These are phyloP conservation scores for Yamadazyma nakazawae DNA, from an alignment of 805 yeast species.

Conservation along the genomic window DNA sequence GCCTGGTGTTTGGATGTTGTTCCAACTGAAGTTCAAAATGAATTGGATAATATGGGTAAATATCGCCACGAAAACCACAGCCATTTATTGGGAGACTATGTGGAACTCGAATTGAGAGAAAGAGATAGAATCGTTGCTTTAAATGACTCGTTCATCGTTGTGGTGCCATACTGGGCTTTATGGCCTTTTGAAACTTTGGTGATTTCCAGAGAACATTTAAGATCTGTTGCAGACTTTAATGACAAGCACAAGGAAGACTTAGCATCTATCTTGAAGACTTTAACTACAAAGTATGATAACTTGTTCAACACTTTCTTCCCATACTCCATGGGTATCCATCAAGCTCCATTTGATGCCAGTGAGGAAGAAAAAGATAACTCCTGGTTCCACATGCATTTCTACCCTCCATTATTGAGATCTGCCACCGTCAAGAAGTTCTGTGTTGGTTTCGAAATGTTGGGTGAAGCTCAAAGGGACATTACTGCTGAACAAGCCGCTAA, in stretches of 20 bases:
- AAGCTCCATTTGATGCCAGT: constrained; percentile 55
- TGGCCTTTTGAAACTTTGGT: constrained; percentile 80
- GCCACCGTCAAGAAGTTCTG: constrained; percentile 74
- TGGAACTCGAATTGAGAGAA: constrained; percentile 49
- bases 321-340: constrained; percentile 80
- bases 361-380: constrained; percentile 40
- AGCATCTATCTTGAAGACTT: constrained; percentile 48
- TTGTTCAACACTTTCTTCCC: constrained; percentile 69
- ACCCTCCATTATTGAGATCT: constrained; percentile 71
- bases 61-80: constrained; percentile 41
- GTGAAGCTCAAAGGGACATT: constrained; percentile 68
- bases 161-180: constrained; percentile 79
- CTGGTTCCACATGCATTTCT: constrained; percentile 71
- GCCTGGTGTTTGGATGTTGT: constrained; percentile 68
- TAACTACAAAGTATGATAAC: constrained; percentile 69
- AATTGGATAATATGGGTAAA: constrained; percentile 47
- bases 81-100: constrained; percentile 63
- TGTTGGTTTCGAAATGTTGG: constrained; percentile 69
- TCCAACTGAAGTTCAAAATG: constrained; percentile 65
- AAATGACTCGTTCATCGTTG: constrained; percentile 61
- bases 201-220: constrained; percentile 52
- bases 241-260: constrained; percentile 50
- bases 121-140: constrained; percentile 51
- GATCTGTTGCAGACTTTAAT: constrained; percentile 47
- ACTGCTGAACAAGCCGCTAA: constrained; percentile 67